Percentiles rank a stretch among this genome's conserved stretches.
These are phyloP conservation scores for Aeminium ludgeri DNA, from an alignment of 495 filamentous ascomycete species.

Conservation along the genomic window DNA sequence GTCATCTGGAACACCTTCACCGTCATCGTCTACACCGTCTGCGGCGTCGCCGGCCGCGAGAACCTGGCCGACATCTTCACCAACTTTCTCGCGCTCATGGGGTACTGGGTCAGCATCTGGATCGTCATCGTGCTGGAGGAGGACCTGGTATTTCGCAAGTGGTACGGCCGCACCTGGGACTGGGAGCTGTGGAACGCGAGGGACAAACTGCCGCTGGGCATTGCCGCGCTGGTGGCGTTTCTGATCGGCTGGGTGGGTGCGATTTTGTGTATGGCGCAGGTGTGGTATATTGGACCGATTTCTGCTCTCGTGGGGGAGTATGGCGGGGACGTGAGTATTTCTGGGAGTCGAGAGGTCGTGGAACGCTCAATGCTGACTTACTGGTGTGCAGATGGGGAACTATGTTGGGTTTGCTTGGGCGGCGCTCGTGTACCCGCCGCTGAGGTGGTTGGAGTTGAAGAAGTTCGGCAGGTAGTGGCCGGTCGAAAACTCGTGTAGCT, in stretches of 20 bases:
- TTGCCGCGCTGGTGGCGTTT: slow-evolving; percentile 26
- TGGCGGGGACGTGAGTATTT: slow-evolving; percentile 38
- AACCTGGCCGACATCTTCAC: slow-evolving; percentile 39
- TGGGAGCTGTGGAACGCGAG: slow-evolving; percentile 25
- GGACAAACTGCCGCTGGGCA: slow-evolving; percentile 22
- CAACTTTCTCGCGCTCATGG: slow-evolving; percentile 43
- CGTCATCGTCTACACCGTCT: slow-evolving; percentile 37
- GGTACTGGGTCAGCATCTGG: slow-evolving; percentile 42
- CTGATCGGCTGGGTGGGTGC: slow-evolving; percentile 26
- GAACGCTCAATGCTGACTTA: slow-evolving; percentile 5
- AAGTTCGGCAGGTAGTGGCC: slow-evolving; percentile 25
- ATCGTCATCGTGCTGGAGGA: slow-evolving; percentile 37
- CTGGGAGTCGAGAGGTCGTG: no score
- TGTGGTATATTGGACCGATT: slow-evolving; percentile 27
- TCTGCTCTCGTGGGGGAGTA: slow-evolving; percentile 32
- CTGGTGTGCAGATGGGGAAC: slow-evolving; percentile 27
- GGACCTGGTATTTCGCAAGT: slow-evolving; percentile 32
- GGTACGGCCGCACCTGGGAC: slow-evolving; percentile 26
- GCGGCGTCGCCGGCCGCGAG: slow-evolving; percentile 35
- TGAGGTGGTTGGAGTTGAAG: slow-evolving; percentile 25
- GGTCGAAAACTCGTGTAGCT: no score
- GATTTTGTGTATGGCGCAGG: slow-evolving; percentile 27
- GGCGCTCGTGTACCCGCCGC: slow-evolving; percentile 24
- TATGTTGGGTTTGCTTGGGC: slow-evolving; percentile 30
- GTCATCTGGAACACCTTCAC: slow-evolving; percentile 33